phyloP scores from a whole-genome alignment of 2,329 filamentous ascomycete genomes.

The Ophiostoma quercus region DNA sequence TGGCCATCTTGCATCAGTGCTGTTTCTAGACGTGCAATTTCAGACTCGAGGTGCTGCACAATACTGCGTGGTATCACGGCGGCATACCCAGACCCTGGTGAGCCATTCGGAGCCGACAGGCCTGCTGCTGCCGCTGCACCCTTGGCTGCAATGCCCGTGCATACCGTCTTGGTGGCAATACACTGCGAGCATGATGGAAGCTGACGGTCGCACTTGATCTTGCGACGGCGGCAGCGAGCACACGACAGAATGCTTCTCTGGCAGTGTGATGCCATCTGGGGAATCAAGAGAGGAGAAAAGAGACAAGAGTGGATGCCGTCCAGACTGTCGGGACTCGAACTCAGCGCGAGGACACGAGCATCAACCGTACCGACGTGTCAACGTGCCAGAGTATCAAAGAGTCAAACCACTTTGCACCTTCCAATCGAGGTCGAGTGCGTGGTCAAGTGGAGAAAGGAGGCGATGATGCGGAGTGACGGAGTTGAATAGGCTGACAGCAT shows the following conservation, averaged over 20 bases:
- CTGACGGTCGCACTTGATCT: conserved; percentile 27
- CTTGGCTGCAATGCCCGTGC: conserved; percentile 32
- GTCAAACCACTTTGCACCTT: not conserved
- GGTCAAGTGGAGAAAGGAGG: conserved; percentile 10
- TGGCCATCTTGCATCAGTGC: conserved; percentile 31
- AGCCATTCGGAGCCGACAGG: conserved; percentile 21
- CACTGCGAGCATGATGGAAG: conserved; percentile 33
- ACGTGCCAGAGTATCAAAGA: not conserved
- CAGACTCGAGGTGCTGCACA: conserved; percentile 34
- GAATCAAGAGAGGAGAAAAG: not conserved
- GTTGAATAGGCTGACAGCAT: not conserved
- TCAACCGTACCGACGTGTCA: not conserved
- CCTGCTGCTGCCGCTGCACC: not conserved
- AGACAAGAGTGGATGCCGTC: conserved; percentile 6
- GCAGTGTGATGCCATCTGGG: conserved; percentile 23
- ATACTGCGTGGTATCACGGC: conserved; percentile 32
- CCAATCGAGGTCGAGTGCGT: not conserved
- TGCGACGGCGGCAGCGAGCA: conserved; percentile 24
- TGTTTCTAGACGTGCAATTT: conserved; percentile 34
- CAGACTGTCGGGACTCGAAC: not conserved
- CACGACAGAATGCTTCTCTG: conserved; percentile 27
- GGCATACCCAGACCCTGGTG: not conserved
- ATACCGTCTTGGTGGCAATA: conserved; percentile 27
- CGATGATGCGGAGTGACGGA: not conserved
- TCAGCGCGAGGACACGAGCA: not conserved